Conservation (phyloP, 805 yeast genomes). For the Zygoascus biomembranicola region DNA sequence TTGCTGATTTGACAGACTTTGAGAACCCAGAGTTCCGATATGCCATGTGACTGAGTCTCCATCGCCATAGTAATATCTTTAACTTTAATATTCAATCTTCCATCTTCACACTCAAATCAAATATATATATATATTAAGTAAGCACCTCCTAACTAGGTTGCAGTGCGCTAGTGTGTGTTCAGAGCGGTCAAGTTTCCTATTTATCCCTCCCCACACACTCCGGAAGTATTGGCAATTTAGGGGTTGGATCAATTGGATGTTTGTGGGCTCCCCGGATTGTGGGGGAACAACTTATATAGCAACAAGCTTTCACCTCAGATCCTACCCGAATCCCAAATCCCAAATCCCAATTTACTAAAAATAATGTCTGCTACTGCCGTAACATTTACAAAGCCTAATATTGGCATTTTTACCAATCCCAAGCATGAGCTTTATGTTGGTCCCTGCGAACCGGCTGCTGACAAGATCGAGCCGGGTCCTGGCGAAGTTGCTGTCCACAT, state of each 20-base stretch:
- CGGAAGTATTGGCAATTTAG: not conserved
- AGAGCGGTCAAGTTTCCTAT: not conserved
- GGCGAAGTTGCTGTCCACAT: slow-evolving; percentile 48
- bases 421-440: slow-evolving; percentile 25
- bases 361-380: not conserved
- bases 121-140: no score
- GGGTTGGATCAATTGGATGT: not conserved
- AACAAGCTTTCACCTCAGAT: not conserved
- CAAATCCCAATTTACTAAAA: not conserved
- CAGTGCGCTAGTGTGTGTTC: no score
- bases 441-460: slow-evolving; percentile 22
- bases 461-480: slow-evolving; percentile 25
- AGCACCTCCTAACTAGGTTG: no score
- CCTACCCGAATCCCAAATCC: not conserved
- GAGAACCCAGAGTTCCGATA: slow-evolving; percentile 39
- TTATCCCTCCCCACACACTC: not conserved
- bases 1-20: slow-evolving; percentile 41
- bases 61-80: not conserved
- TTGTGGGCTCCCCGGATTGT: not conserved
- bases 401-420: slow-evolving; percentile 28
- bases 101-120: no score
- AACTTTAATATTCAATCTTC: no score
- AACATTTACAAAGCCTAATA: slow-evolving; percentile 14
- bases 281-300: not conserved
- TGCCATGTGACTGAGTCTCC: slow-evolving; percentile 2